Base-by-base conservation (phyloP, 495 filamentous ascomycete species). In the Penicillium riverlandense region DNA sequence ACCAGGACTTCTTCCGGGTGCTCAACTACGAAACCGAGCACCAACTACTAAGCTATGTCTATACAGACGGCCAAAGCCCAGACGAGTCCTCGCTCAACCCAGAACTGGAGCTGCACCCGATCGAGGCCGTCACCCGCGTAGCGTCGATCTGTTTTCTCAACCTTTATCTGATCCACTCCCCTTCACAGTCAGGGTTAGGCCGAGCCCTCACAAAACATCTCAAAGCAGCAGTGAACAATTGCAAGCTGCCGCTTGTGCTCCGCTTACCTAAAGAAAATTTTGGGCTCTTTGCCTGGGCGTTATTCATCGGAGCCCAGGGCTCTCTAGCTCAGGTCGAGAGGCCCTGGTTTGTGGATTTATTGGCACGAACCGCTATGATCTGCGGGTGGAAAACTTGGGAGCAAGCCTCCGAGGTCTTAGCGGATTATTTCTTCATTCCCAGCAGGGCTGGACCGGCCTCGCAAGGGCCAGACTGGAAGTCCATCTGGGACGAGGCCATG, bases 121-220 rank as follows among this genome's bases (percentile, higher is more conserved):
- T 63, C 29, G 63, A 67, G 38, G 47, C 57, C 5, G 48, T 65
- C 40, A 52, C 54, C 8, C 53, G 63, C 31, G 56, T 63, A 16
- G 58, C 59, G 31, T 48, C 50, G 28, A 59, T 67, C 15, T 57
- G 52, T 33, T 61, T 60, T 35, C 48, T 65, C 14, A 67, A 65
- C 38, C 38, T 62, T 37, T 56, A 63, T 34, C 39, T 67, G 10
- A 63, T 67, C 29, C 55, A 65, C 36, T 59, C 59, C 5, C 61
- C 59, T 28, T 51, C 63, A 27, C 57, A 57, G 3, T 52, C 59
- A 11, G 63, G 63, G 4, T 43, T 67, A 11, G 63, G 62, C 11
- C 59, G 62, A n/a, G 62, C 63, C n/a, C 50, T 65, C n/a, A 67
- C 63, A 6, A 59, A 46, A 27, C 55, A 62, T 33, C 45, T 65